Evolutionary conservation across 768 basidiomycete species (phyloP).

Genomic region (Mycena olivaceomarginata): DNA sequence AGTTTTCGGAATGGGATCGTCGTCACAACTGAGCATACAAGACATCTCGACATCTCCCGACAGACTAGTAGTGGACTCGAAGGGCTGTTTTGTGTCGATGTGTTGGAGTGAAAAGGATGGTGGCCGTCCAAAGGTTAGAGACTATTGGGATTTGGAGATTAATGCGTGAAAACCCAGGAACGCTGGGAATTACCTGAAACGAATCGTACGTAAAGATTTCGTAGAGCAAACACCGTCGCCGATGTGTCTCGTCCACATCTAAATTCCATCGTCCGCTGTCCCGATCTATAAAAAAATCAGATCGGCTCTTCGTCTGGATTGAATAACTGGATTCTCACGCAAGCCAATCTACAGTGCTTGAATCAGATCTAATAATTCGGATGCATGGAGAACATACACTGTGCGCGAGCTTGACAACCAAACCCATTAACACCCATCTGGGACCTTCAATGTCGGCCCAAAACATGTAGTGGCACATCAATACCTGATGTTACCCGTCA

Average conservation of each 20-base stretch:
- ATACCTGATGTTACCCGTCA: conserved; percentile 62
- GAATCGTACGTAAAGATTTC: conserved; percentile 82
- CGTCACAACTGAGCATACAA: conserved; percentile 64
- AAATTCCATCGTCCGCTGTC: conserved; percentile 82
- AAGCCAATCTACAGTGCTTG: conserved; percentile 71
- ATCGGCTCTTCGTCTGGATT: conserved; percentile 6
- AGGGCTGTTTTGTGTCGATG: conserved; percentile 73
- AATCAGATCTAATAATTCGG: conserved; percentile 39
- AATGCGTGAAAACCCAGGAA: conserved; percentile 22
- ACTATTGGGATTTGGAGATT: not conserved
- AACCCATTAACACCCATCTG: conserved; percentile 83
- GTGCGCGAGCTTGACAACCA: conserved; percentile 82
- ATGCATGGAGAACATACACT: conserved; percentile 65
- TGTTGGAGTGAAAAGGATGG: conserved; percentile 78
- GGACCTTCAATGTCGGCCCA: conserved; percentile 70
- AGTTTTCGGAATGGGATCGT: conserved; percentile 2
- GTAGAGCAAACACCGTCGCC: conserved; percentile 77
- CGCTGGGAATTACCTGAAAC: conserved; percentile 72
- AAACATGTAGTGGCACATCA: conserved; percentile 73
- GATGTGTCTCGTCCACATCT: conserved; percentile 72
- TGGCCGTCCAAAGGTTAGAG: conserved; percentile 81
- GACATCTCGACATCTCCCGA: conserved; percentile 76
- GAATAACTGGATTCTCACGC: conserved; percentile 67
- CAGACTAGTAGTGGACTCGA: conserved; percentile 64
- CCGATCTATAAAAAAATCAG: conserved; percentile 67